These are phyloP conservation scores for Ascocoryne sarcoides DNA, from an alignment of 2,329 filamentous ascomycete genomes.

Conservation along the genomic window DNA sequence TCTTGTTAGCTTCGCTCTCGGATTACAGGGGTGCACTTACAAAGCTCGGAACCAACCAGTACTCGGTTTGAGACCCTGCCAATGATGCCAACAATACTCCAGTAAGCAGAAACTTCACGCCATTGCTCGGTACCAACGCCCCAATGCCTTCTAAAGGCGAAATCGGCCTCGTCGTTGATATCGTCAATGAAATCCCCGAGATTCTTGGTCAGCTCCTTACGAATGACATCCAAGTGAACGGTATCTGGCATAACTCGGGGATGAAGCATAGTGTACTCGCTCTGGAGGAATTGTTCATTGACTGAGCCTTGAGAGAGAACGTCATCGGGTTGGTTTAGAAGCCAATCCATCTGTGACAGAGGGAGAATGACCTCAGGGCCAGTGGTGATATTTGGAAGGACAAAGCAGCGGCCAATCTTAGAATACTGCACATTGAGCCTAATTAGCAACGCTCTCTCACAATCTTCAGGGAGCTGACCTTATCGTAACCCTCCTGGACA, in stretches of 20 bases:
- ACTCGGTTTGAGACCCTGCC: slow-evolving; percentile 24
- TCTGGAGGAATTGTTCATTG: slow-evolving; percentile 33
- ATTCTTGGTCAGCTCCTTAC: slow-evolving; percentile 30
- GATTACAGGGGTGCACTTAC: slow-evolving; percentile 14
- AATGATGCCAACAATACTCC: slow-evolving; percentile 23
- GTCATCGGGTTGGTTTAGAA: slow-evolving; percentile 32
- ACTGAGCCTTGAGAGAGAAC: slow-evolving; percentile 30
- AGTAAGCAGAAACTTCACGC: slow-evolving; percentile 20
- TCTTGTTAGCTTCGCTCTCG: not conserved
- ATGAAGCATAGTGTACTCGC: slow-evolving; percentile 28
- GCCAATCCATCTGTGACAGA: slow-evolving; percentile 32
- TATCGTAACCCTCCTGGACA: slow-evolving; percentile 15
- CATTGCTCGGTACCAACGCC: slow-evolving; percentile 20
- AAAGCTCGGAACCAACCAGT: slow-evolving; percentile 26
- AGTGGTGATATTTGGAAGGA: slow-evolving; percentile 34
- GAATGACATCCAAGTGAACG: slow-evolving; percentile 29
- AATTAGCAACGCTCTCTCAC: slow-evolving; percentile 1
- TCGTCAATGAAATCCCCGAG: slow-evolving; percentile 22
- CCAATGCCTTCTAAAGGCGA: slow-evolving; percentile 20
- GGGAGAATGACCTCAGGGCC: slow-evolving; percentile 37
- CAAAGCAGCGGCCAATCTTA: slow-evolving; percentile 34
- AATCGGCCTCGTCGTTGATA: slow-evolving; percentile 19
- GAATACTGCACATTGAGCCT: slow-evolving; percentile 28
- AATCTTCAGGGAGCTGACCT: slow-evolving; percentile 7
- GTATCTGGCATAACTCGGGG: slow-evolving; percentile 20